Evolutionary conservation across 768 basidiomycete species (phyloP), one percentile per base, ranked within the genome.

Genomic region (Lyophyllum atratum): DNA sequence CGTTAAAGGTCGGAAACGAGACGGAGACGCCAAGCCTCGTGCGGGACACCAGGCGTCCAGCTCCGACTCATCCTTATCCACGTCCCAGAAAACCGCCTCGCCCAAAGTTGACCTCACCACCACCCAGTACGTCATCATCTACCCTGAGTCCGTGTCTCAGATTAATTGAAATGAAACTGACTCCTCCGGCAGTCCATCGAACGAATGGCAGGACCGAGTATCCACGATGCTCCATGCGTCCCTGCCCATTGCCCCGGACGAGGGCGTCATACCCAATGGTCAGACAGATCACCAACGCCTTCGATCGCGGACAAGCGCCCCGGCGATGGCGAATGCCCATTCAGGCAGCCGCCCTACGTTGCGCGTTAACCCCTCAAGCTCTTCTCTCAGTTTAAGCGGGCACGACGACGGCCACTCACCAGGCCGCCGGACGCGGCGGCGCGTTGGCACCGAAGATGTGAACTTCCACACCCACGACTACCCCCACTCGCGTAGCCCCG

Each of bases 181-280:
- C n/a, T 21, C 19, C 44, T 8, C 55, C 19, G n/a, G 14, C 56
- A 92, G 89, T 61, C 90, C 90, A 17, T 88, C 89, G 22, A 86
- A 85, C 60, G 90, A 93, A 71, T 93, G 91, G 91, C 92, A 93
- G 70, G 89, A 90, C 64, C 76, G 77, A 44, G 85, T 93, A 3
- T 72, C 73, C 4, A 62, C 70, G 24, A 78, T 78, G 72, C 72
- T 79, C 37, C 68, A 67, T 55, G 59, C 64, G 33, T 66, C 62
- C 43, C 5, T 21, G 64, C 64, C 60, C 55, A 37, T 67, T 21
- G 64, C 34, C 40, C 52, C 31, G 14, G 46, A 34, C 4, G 51
- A 39, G 33, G 33, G 4, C 25, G 19, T 37, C 14, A 28, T 45
- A 14, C 21, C 37, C 19, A 26, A 39, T 52, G 24, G 14, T 34